Evolutionary conservation across 164 flowering plant species (phyloP), one percentile per base, ranked within the genome.

Genomic region (Vitis cinerea): DNA sequence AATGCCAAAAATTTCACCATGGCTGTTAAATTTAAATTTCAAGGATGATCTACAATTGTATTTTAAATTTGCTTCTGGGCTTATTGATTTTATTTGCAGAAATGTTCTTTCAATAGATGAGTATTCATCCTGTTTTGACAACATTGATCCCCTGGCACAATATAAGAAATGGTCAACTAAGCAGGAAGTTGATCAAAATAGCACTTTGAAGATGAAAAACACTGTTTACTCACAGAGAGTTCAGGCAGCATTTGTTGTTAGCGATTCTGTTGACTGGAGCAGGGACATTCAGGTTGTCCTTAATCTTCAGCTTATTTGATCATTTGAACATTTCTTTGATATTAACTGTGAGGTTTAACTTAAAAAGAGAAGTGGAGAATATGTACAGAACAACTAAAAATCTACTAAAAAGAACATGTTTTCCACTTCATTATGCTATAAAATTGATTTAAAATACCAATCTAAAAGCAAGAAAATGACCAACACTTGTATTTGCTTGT

Each of bases 181-280:
- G 68, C 62, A 65, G 55, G 64, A n/a, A 65, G 29, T 59, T 47
- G 58, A 71, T 61, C 58, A 70, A 19, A 64, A 49, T 14, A 61
- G 59, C 50, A 64, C 53, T 30, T 69, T 66, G 29, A 69, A 67
- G 54, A 64, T 61, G 17, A 83, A 68, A 56, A 50, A 57, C 16
- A 56, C 68, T 70, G 79, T 85, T 27, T 47, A 9, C 64, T 79
- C 90, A 10, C 79, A 88, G 29, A 87, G 79, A 75, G 94, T 91
- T 66, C 72, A 87, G 70, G 95, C 97, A 53, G 92, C 77, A 49
- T 93, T 93, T 68, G 59, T 91, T 71, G 92, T 93, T 62, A 93
- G 98, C 71, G 97, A 93, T 80, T 77, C 98, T 68, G 86, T 90
- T 80, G 98, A 93, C 74, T 91, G 98, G 98, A 80, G 98, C 76